Conservation (phyloP, 192 early-diverging fungal species). For the Backusella morwellensis region DNA sequence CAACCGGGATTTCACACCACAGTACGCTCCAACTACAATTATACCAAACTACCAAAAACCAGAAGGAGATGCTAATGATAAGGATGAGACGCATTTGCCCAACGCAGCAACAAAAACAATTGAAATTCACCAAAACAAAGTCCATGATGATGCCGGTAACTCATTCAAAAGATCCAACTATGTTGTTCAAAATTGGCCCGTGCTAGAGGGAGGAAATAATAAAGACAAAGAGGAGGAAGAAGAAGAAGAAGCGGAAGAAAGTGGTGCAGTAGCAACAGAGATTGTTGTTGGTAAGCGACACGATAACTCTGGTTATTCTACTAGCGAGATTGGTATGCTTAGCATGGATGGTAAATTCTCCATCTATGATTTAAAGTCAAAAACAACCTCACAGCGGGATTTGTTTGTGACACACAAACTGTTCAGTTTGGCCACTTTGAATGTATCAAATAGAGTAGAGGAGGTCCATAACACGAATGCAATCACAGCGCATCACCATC, state of each 20-base stretch:
- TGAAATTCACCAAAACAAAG: background rate
- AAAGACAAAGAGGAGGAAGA: constrained; percentile 18
- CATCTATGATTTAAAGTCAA: constrained; percentile 45
- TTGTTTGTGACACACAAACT: constrained; percentile 56
- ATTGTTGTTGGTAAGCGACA: constrained; percentile 42
- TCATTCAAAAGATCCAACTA: constrained; percentile 26
- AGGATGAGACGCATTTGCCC: background rate
- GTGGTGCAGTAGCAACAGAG: constrained; percentile 43
- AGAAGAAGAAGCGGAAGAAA: background rate
- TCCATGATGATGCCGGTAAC: background rate
- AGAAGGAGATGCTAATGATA: background rate
- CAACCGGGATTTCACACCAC: constrained; percentile 38
- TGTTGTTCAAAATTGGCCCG: constrained; percentile 31
- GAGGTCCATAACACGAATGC: background rate
- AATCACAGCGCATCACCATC: background rate
- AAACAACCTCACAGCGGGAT: constrained; percentile 44
- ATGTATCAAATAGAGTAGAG: constrained; percentile 24
- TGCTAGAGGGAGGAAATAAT: constrained; percentile 23
- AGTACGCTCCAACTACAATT: background rate
- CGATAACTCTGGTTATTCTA: constrained; percentile 21
- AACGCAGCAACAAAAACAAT: background rate
- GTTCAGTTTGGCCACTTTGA: constrained; percentile 49
- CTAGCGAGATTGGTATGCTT: constrained; percentile 43
- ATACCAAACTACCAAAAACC: background rate
- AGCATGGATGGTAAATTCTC: constrained; percentile 60